Base-by-base conservation (phyloP, 331 rosid species). In the Pyracantha coccinea region DNA sequence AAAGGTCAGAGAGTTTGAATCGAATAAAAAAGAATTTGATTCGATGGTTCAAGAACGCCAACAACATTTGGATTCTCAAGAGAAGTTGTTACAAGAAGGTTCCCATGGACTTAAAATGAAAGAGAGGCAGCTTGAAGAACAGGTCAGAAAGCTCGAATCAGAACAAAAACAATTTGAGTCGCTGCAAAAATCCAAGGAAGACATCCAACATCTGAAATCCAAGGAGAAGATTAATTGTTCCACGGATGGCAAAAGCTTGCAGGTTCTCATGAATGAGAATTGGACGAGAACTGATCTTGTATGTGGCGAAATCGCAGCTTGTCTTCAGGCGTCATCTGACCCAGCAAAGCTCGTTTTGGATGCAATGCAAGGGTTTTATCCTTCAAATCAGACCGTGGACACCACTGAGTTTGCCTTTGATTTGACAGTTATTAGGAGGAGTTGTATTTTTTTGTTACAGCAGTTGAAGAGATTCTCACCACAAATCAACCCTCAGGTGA, bases 301-400 rank as follows among this genome's bases (percentile, higher is more conserved):
- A 13, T 20, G 71, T 68, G 23, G 6, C 38, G 75, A 74, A 54
- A 69, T 82, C n/a, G 71, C 53, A 38, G 16, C 35, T 38, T 31
- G 70, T 77, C 83, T 85, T 58, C 67, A 15, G 68, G 72, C 61
- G 11, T 82, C 81, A 4, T 19, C 28, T 0, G 72, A 85, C 66
- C 81, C 85, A 54, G 69, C 79, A 11, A 82, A 74, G 66, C 67
- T 85, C 79, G 83, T 85, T 55, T 72, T 85, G 58, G 86, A 85
- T 70, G 83, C 81, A 21, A 80, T 85, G 83, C 64, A 70, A 19
- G 81, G 83, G 5, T 77, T 85, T 75, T 70, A 74, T 29, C 79
- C 84, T 53, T 55, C 76, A 24, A 33, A 45, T 55, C 38, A 44
- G 3, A 76, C 55, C 23, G 33, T 54, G 28, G 44, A 32, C 38